Percentiles rank a stretch among this genome's conserved stretches.
phyloP scores from a whole-genome alignment of 192 early-diverging fungal genomes.

The Cladochytrium replicatum region DNA sequence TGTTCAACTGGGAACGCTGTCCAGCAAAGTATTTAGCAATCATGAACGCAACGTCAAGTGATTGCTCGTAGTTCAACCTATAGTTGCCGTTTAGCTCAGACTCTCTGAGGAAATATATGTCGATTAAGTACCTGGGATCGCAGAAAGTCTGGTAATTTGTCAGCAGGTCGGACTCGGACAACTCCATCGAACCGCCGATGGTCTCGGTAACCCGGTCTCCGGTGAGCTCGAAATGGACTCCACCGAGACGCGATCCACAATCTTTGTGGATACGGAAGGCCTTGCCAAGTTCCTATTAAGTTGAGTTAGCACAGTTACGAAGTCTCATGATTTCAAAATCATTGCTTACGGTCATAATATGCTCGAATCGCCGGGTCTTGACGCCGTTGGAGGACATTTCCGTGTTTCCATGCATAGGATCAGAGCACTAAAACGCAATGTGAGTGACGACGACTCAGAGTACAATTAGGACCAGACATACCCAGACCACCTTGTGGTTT shows the following conservation, averaged over 20 bases:
- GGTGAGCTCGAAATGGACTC: slow-evolving; percentile 96
- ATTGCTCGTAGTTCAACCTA: slow-evolving; percentile 92
- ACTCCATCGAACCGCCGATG: slow-evolving; percentile 95
- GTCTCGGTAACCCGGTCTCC: slow-evolving; percentile 92
- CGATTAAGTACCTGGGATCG: slow-evolving; percentile 62
- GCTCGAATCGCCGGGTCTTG: slow-evolving; percentile 85
- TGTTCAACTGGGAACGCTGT: no score
- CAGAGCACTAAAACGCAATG: slow-evolving; percentile 37
- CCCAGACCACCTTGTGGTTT: slow-evolving; percentile 84
- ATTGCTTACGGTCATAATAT: slow-evolving; percentile 56
- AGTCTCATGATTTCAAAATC: slow-evolving; percentile 4
- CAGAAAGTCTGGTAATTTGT: slow-evolving; percentile 94
- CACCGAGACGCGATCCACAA: slow-evolving; percentile 62
- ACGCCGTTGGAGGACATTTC: slow-evolving; percentile 67
- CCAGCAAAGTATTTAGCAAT: slow-evolving; percentile 89
- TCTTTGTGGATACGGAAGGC: slow-evolving; percentile 76
- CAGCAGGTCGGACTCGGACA: slow-evolving; percentile 67
- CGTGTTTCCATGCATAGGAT: slow-evolving; percentile 99
- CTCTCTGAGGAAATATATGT: background rate
- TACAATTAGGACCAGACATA: slow-evolving; percentile 2
- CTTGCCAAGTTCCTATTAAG: slow-evolving; percentile 59
- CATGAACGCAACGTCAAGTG: slow-evolving; percentile 90
- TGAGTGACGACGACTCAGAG: no score
- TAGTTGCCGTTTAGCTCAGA: no score
- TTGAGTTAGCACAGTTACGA: background rate